Conservation (phyloP, 768 basidiomycete genomes). For the Lenzites betulinus region DNA sequence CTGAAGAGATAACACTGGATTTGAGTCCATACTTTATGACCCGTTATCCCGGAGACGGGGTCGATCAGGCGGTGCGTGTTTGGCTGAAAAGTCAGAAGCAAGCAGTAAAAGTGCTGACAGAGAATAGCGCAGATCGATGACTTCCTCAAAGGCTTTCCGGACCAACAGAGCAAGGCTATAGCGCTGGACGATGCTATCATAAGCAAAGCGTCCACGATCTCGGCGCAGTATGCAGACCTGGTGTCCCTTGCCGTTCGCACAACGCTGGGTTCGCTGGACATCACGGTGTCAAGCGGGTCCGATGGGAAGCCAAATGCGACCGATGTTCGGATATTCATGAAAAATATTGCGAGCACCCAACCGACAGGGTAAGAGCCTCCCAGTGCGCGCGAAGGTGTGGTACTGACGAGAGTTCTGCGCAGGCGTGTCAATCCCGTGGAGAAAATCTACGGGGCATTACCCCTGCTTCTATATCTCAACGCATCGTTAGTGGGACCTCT, state of each 20-base stretch:
- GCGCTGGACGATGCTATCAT: slow-evolving; percentile 28
- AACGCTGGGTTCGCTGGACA: slow-evolving; percentile 29
- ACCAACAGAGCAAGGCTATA: slow-evolving; percentile 16
- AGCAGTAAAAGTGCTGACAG: no score
- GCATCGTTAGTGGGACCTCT: slow-evolving; percentile 29
- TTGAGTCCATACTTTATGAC: slow-evolving; percentile 24
- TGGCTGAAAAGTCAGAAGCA: not conserved
- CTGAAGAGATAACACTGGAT: slow-evolving; percentile 9
- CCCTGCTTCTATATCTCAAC: slow-evolving; percentile 34
- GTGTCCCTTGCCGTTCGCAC: slow-evolving; percentile 31
- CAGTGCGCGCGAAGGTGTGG: no score
- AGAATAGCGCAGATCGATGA: slow-evolving; percentile 18
- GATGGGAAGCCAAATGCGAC: slow-evolving; percentile 22
- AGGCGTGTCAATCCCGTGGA: slow-evolving; percentile 38
- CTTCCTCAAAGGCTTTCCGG: slow-evolving; percentile 22
- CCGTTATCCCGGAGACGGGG: not conserved
- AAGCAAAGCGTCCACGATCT: slow-evolving; percentile 23
- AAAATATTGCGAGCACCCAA: slow-evolving; percentile 2
- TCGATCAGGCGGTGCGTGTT: not conserved
- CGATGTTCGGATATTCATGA: slow-evolving; percentile 28
- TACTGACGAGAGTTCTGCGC: no score
- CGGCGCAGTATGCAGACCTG: slow-evolving; percentile 27
- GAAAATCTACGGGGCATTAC: slow-evolving; percentile 32
- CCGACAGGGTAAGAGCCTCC: not conserved
- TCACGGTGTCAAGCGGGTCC: slow-evolving; percentile 25